Base-by-base conservation (phyloP, 1,284 basidiomycete species). In the Ceratobasidium sp. region DNA sequence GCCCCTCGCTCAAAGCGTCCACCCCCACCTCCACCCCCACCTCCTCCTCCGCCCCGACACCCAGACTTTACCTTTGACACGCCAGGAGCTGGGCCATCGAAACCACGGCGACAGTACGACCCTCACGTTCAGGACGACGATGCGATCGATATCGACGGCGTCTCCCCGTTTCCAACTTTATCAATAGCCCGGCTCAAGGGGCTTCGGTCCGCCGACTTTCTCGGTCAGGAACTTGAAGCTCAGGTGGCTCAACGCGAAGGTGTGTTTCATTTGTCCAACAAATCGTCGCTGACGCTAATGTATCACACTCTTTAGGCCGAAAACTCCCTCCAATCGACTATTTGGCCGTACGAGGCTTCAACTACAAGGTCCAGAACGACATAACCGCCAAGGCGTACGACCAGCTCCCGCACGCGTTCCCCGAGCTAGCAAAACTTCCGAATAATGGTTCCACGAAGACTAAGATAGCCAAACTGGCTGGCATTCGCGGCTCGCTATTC, bases 351-450 rank as follows among this genome's bases (percentile, higher is more conserved):
- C 67, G 50, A 26, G 67, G 48, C 50, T 56, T 69, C 33, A 69
- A 69, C n/a, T 56, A 56, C 67, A 68, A 68, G 40, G 66, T 68
- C 20, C 28, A 52, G 23, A 50, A 42, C 26, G 48, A 68, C 26
- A 48, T 68, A 5, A 50, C 9, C n/a, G 46, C 46, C 46, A 48
- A 28, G 12, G 66, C 66, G 15, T 68, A 68, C 33, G 48, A 52
- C 23, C 38, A 68, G 26, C 66, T 52, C 44, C 66, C 66, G 23
- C 66, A 38, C 15, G 66, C 66, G 13, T 68, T 68, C 66, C 66
- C 66, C 66, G 64, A 65, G 44, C 38, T 65, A 6, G 40, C 7
- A 5, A 40, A 42, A 5, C 64, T 65, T 26, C 64, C 64, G 17
- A 65, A 65, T 10, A 6, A 68, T 26, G 20, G 33, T 23, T 10